These are phyloP conservation scores for Plasmodium reichenowi DNA, from an alignment of 169 alveolate species.

Conservation along the genomic window DNA sequence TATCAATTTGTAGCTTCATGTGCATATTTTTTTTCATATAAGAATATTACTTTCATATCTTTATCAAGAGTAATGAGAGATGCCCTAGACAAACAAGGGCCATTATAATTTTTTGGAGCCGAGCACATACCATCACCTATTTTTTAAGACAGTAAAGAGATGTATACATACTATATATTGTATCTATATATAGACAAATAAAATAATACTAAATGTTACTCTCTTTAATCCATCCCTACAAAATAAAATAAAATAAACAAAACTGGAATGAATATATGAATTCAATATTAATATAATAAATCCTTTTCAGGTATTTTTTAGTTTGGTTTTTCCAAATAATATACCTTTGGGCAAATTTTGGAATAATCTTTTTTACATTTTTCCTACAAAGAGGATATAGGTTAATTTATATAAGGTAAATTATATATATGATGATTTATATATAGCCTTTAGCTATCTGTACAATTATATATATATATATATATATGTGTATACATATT, in stretches of 20 bases:
- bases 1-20: not conserved
- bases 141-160: not conserved
- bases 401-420: not conserved
- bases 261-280: not conserved
- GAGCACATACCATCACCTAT: conserved; percentile 38
- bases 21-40: not conserved
- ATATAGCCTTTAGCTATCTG: not conserved
- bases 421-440: not conserved
- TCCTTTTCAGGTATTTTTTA: not conserved
- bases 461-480: not conserved
- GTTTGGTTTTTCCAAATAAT: conserved; percentile 1
- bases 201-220: conserved; percentile 13
- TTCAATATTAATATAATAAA: not conserved
- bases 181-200: not conserved
- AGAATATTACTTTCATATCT: conserved; percentile 57
- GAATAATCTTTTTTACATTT: conserved; percentile 62
- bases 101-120: conserved; percentile 54
- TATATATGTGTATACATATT: not conserved
- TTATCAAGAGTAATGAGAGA: conserved; percentile 42
- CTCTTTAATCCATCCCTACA: conserved; percentile 68
- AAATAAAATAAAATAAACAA: not conserved
- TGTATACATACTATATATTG: not conserved
- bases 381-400: conserved; percentile 11
- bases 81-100: conserved; percentile 65
- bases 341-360: conserved; percentile 63